Percentiles rank a stretch among this genome's conserved stretches.
phyloP scores from a whole-genome alignment of 208 protist genomes.

The Wallacemonas sp. region DNA sequence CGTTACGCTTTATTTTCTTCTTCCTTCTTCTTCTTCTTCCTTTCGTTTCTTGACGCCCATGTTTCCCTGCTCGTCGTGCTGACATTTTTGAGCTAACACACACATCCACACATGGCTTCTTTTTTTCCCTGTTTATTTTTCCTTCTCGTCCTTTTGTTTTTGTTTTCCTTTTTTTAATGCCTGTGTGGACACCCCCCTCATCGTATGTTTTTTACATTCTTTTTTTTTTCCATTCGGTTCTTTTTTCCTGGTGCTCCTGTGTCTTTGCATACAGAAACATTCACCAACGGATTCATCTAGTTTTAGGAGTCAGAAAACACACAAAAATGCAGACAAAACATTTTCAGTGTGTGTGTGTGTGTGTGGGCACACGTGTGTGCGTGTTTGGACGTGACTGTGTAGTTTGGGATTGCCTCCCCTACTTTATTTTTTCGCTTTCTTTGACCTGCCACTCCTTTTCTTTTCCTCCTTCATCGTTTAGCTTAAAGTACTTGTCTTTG shows the following conservation, averaged over 20 bases:
- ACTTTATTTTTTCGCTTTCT: too few relatives aligned
- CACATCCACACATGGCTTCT: background rate
- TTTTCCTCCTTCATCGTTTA: too few relatives aligned
- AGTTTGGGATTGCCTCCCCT: too few relatives aligned
- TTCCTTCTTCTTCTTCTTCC: background rate
- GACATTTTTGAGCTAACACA: background rate
- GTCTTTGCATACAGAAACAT: background rate
- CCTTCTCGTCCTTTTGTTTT: background rate
- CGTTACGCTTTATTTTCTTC: slow-evolving; percentile 8
- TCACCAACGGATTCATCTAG: too few relatives aligned
- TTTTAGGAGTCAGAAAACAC: too few relatives aligned
- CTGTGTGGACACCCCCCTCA: background rate
- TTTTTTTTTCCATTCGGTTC: background rate
- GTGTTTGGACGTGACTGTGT: too few relatives aligned
- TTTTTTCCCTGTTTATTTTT: slow-evolving; percentile 17
- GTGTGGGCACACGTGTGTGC: too few relatives aligned
- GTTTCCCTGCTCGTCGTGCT: background rate
- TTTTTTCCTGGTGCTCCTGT: slow-evolving; percentile 15
- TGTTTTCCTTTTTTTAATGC: background rate
- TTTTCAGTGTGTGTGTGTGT: too few relatives aligned
- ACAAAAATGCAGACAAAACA: background rate
- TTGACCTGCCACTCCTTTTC: too few relatives aligned
- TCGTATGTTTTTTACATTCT: slow-evolving; percentile 12
- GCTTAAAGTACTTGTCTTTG: too few relatives aligned
- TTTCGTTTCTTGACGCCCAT: background rate